Evolutionary conservation across 2,329 filamentous ascomycete species (phyloP), one percentile per base, ranked within the genome.

Genomic region (Ophiostoma pallidulum): DNA sequence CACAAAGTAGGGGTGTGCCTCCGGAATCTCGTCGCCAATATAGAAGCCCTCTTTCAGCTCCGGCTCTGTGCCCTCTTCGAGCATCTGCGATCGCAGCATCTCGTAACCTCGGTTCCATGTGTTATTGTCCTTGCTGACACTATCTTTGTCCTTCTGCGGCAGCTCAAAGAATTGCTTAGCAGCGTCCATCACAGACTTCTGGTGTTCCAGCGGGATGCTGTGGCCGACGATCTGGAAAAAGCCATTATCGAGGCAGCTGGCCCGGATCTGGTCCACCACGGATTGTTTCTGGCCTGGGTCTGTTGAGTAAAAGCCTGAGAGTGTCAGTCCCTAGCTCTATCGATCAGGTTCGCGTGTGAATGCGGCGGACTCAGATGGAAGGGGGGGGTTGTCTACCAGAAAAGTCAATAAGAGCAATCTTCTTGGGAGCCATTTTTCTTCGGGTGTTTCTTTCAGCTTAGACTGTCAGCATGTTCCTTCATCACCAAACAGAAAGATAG

Each of bases 161-260:
- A 77, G 63, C 2, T 62, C 57, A 49, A 79, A 78, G 55, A 78
- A 68, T 4, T 61, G 60, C 55, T 68, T 65, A 14, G 67, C 62
- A 3, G 64, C 62, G 14, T 64, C 52, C 49, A 77, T 63, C 2
- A 69, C 63, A 2, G 57, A 57, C 9, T 64, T 52, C 53, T 71
- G 72, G 14, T 71, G 57, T 4, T 55, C 49, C 5, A 61, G 51
- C 1, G 68, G 58, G 4, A 78, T 64, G 4, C 65, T 61, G 54
- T 77, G 73, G 8, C 69, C 68, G 8, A 64, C 63, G 42, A 78
- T 66, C 54, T 75, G 72, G 60, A 77, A 75, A 59, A 77, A 77
- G 4, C 74, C 73, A 63, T 73, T 54, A 61, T 66, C 58, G 16
- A 64, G 58, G 52, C 70, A 73, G 42, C 68, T 67, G 26, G 60